phyloP scores from a whole-genome alignment of 2,329 filamentous ascomycete species.

The Byssoonygena ceratinophila region DNA sequence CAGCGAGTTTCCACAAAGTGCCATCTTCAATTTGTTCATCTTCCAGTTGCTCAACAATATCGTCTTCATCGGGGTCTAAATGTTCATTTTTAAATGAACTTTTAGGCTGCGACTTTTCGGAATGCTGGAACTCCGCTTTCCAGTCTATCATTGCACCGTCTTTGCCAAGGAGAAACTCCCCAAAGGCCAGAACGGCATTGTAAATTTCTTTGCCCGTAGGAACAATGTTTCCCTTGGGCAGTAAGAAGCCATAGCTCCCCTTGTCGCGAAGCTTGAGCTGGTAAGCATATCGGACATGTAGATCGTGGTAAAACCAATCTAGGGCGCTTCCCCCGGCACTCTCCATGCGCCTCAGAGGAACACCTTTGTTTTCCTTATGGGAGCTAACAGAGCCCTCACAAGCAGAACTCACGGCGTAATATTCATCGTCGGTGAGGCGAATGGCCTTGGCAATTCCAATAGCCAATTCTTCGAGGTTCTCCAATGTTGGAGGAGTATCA shows the following conservation, averaged over 20 bases:
- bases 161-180: constrained; percentile 47
- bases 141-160: constrained; percentile 9
- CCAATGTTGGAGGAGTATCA: constrained; percentile 67
- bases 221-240: constrained; percentile 76
- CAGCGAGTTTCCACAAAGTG: background rate
- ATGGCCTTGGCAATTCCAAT: constrained; percentile 83
- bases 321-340: constrained; percentile 73
- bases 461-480: constrained; percentile 84
- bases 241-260: constrained; percentile 84
- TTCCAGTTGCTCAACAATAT: background rate
- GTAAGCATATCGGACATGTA: constrained; percentile 73
- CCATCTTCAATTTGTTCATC: background rate
- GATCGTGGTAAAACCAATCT: constrained; percentile 90
- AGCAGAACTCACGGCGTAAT: constrained; percentile 68
- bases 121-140: constrained; percentile 13
- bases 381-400: constrained; percentile 60
- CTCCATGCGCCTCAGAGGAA: constrained; percentile 50
- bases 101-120: background rate
- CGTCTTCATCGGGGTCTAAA: background rate
- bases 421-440: constrained; percentile 63
- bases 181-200: constrained; percentile 72
- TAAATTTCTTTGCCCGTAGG: constrained; percentile 83
- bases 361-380: constrained; percentile 20
- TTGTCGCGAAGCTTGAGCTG: constrained; percentile 90
- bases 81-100: background rate